Evolutionary conservation across 805 yeast species (phyloP).

Genomic region (Candida loeiensis): DNA sequence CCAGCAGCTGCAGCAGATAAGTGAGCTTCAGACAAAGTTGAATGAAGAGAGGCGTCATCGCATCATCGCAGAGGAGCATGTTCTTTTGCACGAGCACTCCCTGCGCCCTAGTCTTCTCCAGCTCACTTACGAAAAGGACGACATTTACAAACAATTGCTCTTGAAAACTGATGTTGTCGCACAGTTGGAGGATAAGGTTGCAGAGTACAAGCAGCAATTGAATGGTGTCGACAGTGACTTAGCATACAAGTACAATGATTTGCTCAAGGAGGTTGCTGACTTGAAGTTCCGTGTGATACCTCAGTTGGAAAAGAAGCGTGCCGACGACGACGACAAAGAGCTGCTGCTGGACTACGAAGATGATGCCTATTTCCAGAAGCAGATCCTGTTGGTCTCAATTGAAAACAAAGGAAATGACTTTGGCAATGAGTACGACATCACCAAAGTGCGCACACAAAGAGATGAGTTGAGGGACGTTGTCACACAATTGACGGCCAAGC

Average conservation of each 20-base stretch:
- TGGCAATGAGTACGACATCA: slow-evolving; percentile 4
- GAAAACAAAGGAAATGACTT: not conserved
- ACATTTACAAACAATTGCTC: slow-evolving; percentile 45
- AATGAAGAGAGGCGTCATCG: slow-evolving; percentile 64
- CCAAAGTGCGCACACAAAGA: slow-evolving; percentile 25
- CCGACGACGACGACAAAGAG: slow-evolving; percentile 1
- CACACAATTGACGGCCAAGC: slow-evolving; percentile 34
- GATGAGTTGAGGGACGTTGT: slow-evolving; percentile 42
- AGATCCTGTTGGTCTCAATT: slow-evolving; percentile 3
- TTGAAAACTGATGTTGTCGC: slow-evolving; percentile 47
- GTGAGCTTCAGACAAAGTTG: slow-evolving; percentile 52
- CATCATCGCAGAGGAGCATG: slow-evolving; percentile 69
- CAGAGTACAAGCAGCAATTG: slow-evolving; percentile 22
- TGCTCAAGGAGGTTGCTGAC: slow-evolving; percentile 39
- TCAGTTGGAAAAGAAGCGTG: slow-evolving; percentile 26
- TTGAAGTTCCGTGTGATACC: slow-evolving; percentile 46
- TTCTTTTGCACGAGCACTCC: slow-evolving; percentile 52
- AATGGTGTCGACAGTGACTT: slow-evolving; percentile 22
- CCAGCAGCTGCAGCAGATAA: slow-evolving; percentile 33
- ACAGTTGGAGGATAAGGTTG: slow-evolving; percentile 46
- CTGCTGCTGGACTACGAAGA: slow-evolving; percentile 3
- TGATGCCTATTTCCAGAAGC: slow-evolving; percentile 5
- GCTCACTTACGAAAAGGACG: slow-evolving; percentile 53
- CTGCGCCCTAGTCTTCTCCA: slow-evolving; percentile 52
- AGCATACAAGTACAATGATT: slow-evolving; percentile 35